Base-by-base conservation (phyloP, 495 filamentous ascomycete genomes). In the Aspergillus leporis region DNA sequence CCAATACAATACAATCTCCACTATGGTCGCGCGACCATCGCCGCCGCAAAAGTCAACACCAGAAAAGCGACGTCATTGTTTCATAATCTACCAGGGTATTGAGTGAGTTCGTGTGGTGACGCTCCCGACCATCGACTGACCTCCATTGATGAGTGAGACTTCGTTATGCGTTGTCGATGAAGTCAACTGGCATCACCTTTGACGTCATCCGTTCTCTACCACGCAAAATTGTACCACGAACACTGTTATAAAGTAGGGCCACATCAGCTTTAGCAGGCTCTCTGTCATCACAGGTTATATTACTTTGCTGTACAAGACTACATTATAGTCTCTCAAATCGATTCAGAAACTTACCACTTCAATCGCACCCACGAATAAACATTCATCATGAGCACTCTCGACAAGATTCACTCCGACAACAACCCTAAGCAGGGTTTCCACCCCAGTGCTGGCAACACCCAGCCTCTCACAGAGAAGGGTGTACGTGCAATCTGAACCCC, bases 391-490 rank as follows among this genome's bases (percentile, higher is more conserved):
- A 49, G 43, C 43, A 56, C 34, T 25, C 28, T 56, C 25, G 23
- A 56, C 54, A 56, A 56, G 54, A 23, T 48, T 14, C 4, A 56
- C 43, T 45, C 54, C 25, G 43, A 56, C 12, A 56, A 56, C 43
- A 56, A 56, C 54, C 43, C 43, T 25, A 47, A 56, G 41, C 41
- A 56, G 54, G 54, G 54, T 36, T 61, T 68, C 59, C 65, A 64
- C 56, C 67, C 67, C 53, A 72, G 70, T 31, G 74, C 83, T 9
- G 73, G 75, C 2, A 77, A 74, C n/a, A 66, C 81, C 9, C 74
- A 81, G 34, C 85, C 85, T 7, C 54, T 81, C 22, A 78, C 74
- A 6, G 82, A 74, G 25, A 71, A 77, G 43, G 83, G 87, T 4
- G 85, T 88, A 82, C 63, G 79, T 73, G 13, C 13, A 14, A 19